Base-by-base conservation (phyloP, 257 asterid species). In the Gynochthodes officinalis region DNA sequence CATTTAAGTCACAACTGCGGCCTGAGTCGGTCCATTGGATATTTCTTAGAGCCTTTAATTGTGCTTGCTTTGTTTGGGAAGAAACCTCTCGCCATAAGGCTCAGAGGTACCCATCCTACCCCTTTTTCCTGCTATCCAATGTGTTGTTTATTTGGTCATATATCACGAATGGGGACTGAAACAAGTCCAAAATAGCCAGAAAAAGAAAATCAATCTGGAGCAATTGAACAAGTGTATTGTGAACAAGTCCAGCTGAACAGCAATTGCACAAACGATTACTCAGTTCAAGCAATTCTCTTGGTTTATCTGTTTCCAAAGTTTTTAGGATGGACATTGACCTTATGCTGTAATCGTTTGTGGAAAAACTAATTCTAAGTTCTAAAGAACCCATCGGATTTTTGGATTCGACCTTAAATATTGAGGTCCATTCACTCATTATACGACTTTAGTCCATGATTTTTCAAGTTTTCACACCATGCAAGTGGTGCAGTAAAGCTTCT, bases 31-130 rank as follows among this genome's bases (percentile, higher is more conserved):
- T 76, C 96, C 4, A 84, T 94, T 39, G 93, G 96, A 6, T 94
- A 89, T 67, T 94, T 87, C 76, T 48, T 94, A 83, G 97, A 89
- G 85, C 97, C 97, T 0, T 75, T 94, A 87, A 76, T 94, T 62
- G 84, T 94, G 72, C 77, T 94, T 43, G 89, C 90, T 59, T 83
- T 94, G 84, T 94, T 91, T 78, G 97, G 90, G 85, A 91, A 88
- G 88, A 89, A 82, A 81, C 86, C 97, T 27, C 90, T 91, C 18
- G 44, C 60, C 71, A 89, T 94, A 76, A 77, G 75, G 79, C 97
- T 94, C 44, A 82, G 64, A 86, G 99, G 99, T 89, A 82, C 2
- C 49, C 42, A 27, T 33, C 27, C 48, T 59, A 27, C 13, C 21
- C 28, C 16, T 68, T 58, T 55, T 61, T 64, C 49, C 28, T 76